Percentiles rank a stretch among this genome's conserved stretches.
phyloP scores from a whole-genome alignment of 352 stramenopile genomes.

The Phytophthora agathidicida region DNA sequence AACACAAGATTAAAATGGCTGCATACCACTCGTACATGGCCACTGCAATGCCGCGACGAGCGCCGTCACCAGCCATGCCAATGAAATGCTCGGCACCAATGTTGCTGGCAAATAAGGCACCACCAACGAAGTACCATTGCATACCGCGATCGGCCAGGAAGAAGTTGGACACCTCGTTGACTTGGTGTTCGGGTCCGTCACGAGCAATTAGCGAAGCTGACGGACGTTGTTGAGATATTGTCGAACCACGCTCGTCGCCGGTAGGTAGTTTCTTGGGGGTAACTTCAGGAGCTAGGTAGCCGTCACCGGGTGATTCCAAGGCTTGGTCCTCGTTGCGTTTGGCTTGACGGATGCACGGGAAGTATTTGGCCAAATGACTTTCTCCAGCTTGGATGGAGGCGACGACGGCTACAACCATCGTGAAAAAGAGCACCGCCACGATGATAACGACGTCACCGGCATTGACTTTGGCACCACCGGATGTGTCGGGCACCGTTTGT shows the following conservation, averaged over 20 bases:
- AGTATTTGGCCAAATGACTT: constrained; percentile 40
- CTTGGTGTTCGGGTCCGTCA: constrained; percentile 28
- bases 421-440: constrained; percentile 34
- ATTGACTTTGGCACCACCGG: constrained; percentile 38
- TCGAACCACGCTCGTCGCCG: constrained; percentile 36
- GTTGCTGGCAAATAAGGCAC: constrained; percentile 68
- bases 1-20: constrained; percentile 55
- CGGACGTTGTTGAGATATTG: constrained; percentile 21
- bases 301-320: constrained; percentile 25
- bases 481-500: constrained; percentile 35
- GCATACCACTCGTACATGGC: constrained; percentile 75
- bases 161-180: constrained; percentile 56
- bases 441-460: constrained; percentile 42
- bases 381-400: constrained; percentile 45
- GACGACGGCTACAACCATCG: constrained; percentile 42
- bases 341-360: constrained; percentile 39
- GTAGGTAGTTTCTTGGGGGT: constrained; percentile 34
- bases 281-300: constrained; percentile 32
- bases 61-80: constrained; percentile 68
- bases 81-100: constrained; percentile 78
- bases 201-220: constrained; percentile 41
- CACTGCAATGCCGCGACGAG: constrained; percentile 59
- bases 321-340: constrained; percentile 16
- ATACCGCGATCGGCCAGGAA: constrained; percentile 71
- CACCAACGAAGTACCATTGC: constrained; percentile 71